These are phyloP conservation scores for Neocatenulostroma microsporum DNA, from an alignment of 2,329 filamentous ascomycete species.

Conservation along the genomic window DNA sequence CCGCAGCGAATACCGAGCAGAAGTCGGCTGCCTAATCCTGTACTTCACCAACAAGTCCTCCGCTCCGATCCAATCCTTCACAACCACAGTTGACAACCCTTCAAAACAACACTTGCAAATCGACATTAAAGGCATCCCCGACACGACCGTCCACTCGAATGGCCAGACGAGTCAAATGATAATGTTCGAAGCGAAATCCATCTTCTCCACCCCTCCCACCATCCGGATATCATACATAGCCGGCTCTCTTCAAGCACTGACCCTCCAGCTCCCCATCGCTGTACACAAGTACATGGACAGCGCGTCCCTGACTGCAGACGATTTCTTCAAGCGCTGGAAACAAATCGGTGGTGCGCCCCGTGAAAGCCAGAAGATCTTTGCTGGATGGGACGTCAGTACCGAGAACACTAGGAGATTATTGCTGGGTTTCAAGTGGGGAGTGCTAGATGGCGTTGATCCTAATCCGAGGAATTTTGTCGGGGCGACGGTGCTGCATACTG, in stretches of 20 bases:
- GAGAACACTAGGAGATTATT: conserved; percentile 64
- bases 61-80: conserved; percentile 79
- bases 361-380: conserved; percentile 82
- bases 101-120: conserved; percentile 62
- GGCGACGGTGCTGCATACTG: conserved; percentile 75
- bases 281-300: conserved; percentile 97
- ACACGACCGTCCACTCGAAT: conserved; percentile 66
- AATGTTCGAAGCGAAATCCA: conserved; percentile 79
- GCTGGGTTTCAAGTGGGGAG: conserved; percentile 80
- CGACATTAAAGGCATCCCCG: conserved; percentile 81
- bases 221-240: conserved; percentile 92
- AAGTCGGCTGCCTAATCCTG: conserved; percentile 88
- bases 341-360: conserved; percentile 86
- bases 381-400: conserved; percentile 58
- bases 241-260: conserved; percentile 85
- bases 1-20: conserved; percentile 88
- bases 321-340: conserved; percentile 99
- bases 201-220: conserved; percentile 79
- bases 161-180: conserved; percentile 86
- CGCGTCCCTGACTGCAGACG: conserved; percentile 75
- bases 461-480: conserved; percentile 93
- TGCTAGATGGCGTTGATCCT: conserved; percentile 78
- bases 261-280: conserved; percentile 77
- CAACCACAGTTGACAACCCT: conserved; percentile 81
- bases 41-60: conserved; percentile 96